Percentiles rank a stretch among this genome's conserved stretches.
Conservation (phyloP, 306 rosid genomes). For the Castanea mollissima region DNA sequence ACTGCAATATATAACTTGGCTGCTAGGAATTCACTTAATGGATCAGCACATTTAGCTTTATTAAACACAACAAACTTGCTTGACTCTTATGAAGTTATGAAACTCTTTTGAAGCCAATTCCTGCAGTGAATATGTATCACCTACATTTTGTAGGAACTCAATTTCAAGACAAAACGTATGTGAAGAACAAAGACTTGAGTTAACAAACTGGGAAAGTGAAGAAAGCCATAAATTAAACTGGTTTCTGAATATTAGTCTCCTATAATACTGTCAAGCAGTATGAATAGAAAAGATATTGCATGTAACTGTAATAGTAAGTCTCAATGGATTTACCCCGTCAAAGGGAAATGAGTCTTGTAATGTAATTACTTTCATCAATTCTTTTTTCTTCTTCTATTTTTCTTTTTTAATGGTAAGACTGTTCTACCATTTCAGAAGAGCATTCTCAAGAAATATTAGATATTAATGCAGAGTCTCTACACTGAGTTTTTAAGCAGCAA, state of each 20-base stretch:
- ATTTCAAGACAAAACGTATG: neutral
- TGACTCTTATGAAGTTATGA: neutral
- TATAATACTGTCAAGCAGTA: too few species aligned
- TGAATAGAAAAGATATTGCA: too few species aligned
- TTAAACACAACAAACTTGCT: neutral
- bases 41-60: neutral
- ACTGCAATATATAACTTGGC: neutral
- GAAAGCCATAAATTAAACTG: neutral
- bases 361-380: neutral
- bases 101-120: neutral
- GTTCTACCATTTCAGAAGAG: neutral
- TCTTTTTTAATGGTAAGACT: neutral
- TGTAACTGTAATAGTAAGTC: too few species aligned
- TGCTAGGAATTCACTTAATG: neutral
- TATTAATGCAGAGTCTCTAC: neutral
- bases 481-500: neutral
- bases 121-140: neutral
- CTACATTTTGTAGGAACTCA: neutral
- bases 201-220: neutral
- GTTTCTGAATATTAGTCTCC: too few species aligned
- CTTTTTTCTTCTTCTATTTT: neutral
- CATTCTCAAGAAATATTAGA: neutral
- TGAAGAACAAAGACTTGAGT: neutral
- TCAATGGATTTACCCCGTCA: neutral
- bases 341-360: neutral